phyloP scores from a whole-genome alignment of 1,139 yeast genomes.

The Pichia sp. region DNA sequence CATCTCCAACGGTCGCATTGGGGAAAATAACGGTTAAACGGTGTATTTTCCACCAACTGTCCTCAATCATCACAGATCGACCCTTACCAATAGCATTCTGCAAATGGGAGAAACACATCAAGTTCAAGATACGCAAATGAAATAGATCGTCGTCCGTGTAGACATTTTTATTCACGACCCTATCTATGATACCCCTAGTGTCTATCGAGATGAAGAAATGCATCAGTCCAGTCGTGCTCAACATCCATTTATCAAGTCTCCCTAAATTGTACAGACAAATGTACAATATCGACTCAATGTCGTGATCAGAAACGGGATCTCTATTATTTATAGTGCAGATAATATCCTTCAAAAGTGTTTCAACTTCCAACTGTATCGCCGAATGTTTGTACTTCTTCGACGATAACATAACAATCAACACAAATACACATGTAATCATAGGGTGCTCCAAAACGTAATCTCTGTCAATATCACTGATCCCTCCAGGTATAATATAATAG shows the following conservation, averaged over 20 bases:
- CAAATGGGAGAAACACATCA: conserved; percentile 41
- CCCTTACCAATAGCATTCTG: conserved; percentile 43
- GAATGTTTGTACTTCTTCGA: conserved; percentile 41
- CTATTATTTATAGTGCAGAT: conserved; percentile 29
- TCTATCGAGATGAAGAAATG: conserved; percentile 39
- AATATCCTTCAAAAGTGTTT: conserved; percentile 37
- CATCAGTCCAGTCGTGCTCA: conserved; percentile 41
- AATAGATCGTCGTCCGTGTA: conserved; percentile 36
- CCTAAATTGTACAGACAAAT: conserved; percentile 45
- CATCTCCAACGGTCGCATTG: conserved; percentile 40
- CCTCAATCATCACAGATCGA: conserved; percentile 31
- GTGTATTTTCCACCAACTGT: conserved; percentile 30
- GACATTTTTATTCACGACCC: conserved; percentile 26
- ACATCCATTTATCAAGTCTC: conserved; percentile 40
- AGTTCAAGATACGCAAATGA: conserved; percentile 43
- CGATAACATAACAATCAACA: conserved; percentile 42
- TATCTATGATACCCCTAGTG: conserved; percentile 32
- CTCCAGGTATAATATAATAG: conserved; percentile 51
- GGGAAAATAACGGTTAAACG: conserved; percentile 37
- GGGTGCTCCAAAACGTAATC: conserved; percentile 39
- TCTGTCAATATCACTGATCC: conserved; percentile 35
- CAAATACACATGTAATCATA: conserved; percentile 43
- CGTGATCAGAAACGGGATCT: conserved; percentile 42
- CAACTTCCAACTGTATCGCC: conserved; percentile 36
- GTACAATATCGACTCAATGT: conserved; percentile 47